Evolutionary conservation across 176 grass and related monocot genomes (phyloP), one percentile per base, ranked within the genome.

Genomic region (Hyparrhenia diplandra): DNA sequence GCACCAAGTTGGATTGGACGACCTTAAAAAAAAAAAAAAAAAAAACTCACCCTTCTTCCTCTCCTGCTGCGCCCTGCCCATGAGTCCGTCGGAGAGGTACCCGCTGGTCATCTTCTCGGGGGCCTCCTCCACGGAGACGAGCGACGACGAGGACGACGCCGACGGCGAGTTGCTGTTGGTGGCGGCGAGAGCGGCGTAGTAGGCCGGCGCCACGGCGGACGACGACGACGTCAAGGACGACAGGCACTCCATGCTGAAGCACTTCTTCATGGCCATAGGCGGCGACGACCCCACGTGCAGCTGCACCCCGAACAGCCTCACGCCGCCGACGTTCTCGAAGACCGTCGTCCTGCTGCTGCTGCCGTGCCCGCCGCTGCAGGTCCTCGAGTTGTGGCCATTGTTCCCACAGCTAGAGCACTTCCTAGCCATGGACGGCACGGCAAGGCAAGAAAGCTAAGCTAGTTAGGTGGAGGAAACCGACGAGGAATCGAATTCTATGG

Each of bases 351-450:
- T 37, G 69, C 72, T 23, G n/a, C n/a, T n/a, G n/a, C n/a, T n/a
- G n/a, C n/a, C n/a, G n/a, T n/a, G n/a, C n/a, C n/a, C n/a, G n/a
- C 80, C 73, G 24, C 43, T 67, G 86, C 95, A 97, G 36, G 95
- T 97, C 81, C 95, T 97, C 12, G 95, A 97, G 84, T 97, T 97
- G 84, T 97, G 95, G 36, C 95, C 95, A 89, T 92, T 92, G 78
- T 90, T 88, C 5, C 95, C 95, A 83, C 95, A 94, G 74, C 83
- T 93, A 13, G 92, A 94, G 74, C 95, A 97, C 79, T 94, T 97
- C 88, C 92, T 92, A 39, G 82, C 87, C 95, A 97, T 97, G 78
- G 54, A 18, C 47, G 17, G 41, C 54, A 13, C 45, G 4, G 21
- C n/a, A 27, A 7, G 67, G 46, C 5, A 32, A 70, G 7, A 76